Evolutionary conservation across 805 yeast genomes (phyloP), one percentile per base, ranked within the genome.

Genomic region (Cyberlindnera mississippiensis): DNA sequence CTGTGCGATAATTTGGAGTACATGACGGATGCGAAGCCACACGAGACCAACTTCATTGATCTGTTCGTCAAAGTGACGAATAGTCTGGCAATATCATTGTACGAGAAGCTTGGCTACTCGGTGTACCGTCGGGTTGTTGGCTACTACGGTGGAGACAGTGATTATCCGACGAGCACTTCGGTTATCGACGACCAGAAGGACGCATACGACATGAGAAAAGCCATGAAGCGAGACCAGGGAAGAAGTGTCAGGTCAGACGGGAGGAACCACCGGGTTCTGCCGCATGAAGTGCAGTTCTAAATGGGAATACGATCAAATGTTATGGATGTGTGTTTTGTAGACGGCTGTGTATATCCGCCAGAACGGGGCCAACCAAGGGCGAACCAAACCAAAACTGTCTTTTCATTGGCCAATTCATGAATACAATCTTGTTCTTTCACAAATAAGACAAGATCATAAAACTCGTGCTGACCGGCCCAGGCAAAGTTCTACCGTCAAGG

Each of bases 41-140:
- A 85, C 53, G 72, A 84, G 50, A 83, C 90, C 6, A 80, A 85
- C 51, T 93, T 91, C 60, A 77, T 90, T 50, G 99, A 93, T 57
- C 72, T 93, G 35, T 93, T 89, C 63, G 99, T 93, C 32, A 83
- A 89, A 52, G 88, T 93, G 29, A 84, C 89, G 30, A 93, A 93
- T 59, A 60, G 61, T 4, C 66, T 89, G 41, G 99, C 96, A 0
- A 76, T 88, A 2, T 80, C 77, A 37, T 65, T 93, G 55, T 93
- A 93, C 60, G 91, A 87, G 57, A 83, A 85, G 52, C 61, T 93
- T 41, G 98, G 96, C 0, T 93, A 90, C 57, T 71, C 80, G 9
- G 86, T 89, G 0, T 93, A 72, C 59, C 66, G 99, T 61, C 65
- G 99, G 39, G 98, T 93, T 4, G 78, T 88, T 11, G 91, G 91